Percentiles rank a stretch among this genome's conserved stretches.
phyloP scores from a whole-genome alignment of 805 yeast genomes.

The Limtongozyma cylindracea region DNA sequence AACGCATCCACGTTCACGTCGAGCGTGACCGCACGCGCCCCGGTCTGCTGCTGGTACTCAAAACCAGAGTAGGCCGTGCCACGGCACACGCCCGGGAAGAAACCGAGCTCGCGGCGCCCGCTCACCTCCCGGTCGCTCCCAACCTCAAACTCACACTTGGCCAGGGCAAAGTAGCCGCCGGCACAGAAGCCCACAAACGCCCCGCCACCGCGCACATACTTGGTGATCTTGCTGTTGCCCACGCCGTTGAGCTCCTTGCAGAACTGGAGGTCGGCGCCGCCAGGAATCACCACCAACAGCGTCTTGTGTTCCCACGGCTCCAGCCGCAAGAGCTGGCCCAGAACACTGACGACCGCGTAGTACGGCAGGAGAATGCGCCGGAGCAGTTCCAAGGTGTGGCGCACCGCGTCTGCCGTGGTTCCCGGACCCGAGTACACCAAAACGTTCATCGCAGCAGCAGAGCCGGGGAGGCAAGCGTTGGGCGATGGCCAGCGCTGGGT shows the following conservation, averaged over 20 bases:
- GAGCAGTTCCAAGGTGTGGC: conserved; percentile 58
- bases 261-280: conserved; percentile 89
- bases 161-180: conserved; percentile 73
- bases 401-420: conserved; percentile 66
- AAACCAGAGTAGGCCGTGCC: conserved; percentile 75
- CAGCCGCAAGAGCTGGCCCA: conserved; percentile 28
- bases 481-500: neutral
- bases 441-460: conserved; percentile 2
- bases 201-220: conserved; percentile 62
- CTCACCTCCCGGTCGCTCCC: conserved; percentile 62
- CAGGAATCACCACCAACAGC: conserved; percentile 66
- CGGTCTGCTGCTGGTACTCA: conserved; percentile 47
- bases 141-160: conserved; percentile 60
- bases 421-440: conserved; percentile 25
- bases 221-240: conserved; percentile 32
- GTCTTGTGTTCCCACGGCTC: conserved; percentile 78
- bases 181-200: conserved; percentile 76
- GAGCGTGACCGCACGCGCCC: conserved; percentile 37
- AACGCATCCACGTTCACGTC: conserved; percentile 12
- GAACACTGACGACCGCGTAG: conserved; percentile 63
- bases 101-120: conserved; percentile 61
- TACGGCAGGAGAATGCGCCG: conserved; percentile 57
- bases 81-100: conserved; percentile 62
- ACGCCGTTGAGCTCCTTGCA: conserved; percentile 48
- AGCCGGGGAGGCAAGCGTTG: neutral